A percentile compares a stretch with the other conserved stretches of the same genome.
These are phyloP conservation scores for Pseudogymnoascus sp. DNA, from an alignment of 2,329 filamentous ascomycete genomes.

Conservation along the genomic window DNA sequence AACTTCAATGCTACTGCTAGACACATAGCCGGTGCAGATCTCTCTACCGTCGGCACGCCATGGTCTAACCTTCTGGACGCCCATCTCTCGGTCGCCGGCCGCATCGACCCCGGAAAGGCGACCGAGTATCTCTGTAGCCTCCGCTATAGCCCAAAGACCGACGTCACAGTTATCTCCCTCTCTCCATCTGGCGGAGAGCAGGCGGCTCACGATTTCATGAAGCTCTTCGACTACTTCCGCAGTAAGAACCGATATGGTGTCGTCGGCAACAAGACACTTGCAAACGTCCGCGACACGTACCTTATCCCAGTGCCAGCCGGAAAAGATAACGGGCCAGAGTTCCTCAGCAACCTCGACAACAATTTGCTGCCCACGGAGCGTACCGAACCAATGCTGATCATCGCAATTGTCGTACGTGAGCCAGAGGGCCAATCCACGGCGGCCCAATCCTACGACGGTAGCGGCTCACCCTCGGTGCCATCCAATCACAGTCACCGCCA, in stretches of 20 bases:
- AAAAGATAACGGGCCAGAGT: slow-evolving; percentile 60
- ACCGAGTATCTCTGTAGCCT: slow-evolving; percentile 87
- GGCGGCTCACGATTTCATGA: slow-evolving; percentile 56
- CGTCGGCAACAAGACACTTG: slow-evolving; percentile 60
- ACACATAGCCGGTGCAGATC: slow-evolving; percentile 76
- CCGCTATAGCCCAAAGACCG: slow-evolving; percentile 71
- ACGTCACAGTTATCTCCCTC: slow-evolving; percentile 73
- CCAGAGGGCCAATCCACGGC: slow-evolving; percentile 16
- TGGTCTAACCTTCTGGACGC: slow-evolving; percentile 72
- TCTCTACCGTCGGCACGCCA: slow-evolving; percentile 43
- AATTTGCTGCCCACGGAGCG: slow-evolving; percentile 67
- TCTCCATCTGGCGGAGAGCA: slow-evolving; percentile 50
- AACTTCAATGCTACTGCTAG: slow-evolving; percentile 70
- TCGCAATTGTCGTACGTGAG: slow-evolving; percentile 78
- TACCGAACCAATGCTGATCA: slow-evolving; percentile 67
- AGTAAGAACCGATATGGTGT: slow-evolving; percentile 80
- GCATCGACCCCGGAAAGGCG: slow-evolving; percentile 74
- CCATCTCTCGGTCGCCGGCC: slow-evolving; percentile 62
- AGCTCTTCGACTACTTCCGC: slow-evolving; percentile 81
- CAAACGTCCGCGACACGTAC: slow-evolving; percentile 82
- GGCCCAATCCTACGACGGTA: slow-evolving; percentile 19
- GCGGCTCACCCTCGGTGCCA: slow-evolving; percentile 29
- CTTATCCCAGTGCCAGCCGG: slow-evolving; percentile 77
- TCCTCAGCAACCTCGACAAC: slow-evolving; percentile 80
- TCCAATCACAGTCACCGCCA: slow-evolving; percentile 33